A percentile compares a stretch with the other conserved stretches of the same genome.
Conservation (phyloP, 2,329 filamentous ascomycete genomes). For the Curvularia sp. region DNA sequence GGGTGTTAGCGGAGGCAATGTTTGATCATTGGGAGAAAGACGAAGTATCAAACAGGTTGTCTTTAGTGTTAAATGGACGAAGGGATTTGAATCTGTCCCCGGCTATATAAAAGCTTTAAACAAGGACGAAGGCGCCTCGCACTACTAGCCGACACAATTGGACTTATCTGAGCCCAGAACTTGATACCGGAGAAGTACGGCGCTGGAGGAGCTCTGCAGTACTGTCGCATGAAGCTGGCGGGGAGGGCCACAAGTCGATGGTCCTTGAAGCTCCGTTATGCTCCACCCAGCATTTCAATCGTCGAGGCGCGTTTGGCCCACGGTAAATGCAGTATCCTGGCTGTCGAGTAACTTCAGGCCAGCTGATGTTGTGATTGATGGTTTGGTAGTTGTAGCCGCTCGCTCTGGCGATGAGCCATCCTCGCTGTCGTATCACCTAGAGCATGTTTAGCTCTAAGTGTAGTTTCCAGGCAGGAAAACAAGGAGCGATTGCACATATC, state of each 20-base stretch:
- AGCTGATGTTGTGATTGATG: slow-evolving; percentile 28
- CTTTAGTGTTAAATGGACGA: too few species aligned
- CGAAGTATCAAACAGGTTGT: neutral
- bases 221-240: slow-evolving; percentile 13
- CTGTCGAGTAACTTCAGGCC: slow-evolving; percentile 23
- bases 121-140: too few species aligned
- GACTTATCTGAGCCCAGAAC: neutral
- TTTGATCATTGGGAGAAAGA: neutral
- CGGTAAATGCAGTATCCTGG: slow-evolving; percentile 26
- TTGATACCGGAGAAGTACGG: neutral
- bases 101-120: neutral
- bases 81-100: too few species aligned
- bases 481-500: neutral
- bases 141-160: neutral
- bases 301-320: slow-evolving; percentile 18
- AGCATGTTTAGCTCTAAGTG: slow-evolving; percentile 14
- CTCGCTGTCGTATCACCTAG: slow-evolving; percentile 23
- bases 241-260: slow-evolving; percentile 21
- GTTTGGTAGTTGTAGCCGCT: slow-evolving; percentile 13
- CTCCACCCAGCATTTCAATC: slow-evolving; percentile 11
- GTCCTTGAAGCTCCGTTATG: slow-evolving; percentile 9
- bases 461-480: neutral
- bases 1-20: neutral
- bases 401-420: slow-evolving; percentile 24
- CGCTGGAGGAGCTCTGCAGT: neutral